Evolutionary conservation across 2,329 filamentous ascomycete genomes (phyloP).

Genomic region (Aspergillus melleus): DNA sequence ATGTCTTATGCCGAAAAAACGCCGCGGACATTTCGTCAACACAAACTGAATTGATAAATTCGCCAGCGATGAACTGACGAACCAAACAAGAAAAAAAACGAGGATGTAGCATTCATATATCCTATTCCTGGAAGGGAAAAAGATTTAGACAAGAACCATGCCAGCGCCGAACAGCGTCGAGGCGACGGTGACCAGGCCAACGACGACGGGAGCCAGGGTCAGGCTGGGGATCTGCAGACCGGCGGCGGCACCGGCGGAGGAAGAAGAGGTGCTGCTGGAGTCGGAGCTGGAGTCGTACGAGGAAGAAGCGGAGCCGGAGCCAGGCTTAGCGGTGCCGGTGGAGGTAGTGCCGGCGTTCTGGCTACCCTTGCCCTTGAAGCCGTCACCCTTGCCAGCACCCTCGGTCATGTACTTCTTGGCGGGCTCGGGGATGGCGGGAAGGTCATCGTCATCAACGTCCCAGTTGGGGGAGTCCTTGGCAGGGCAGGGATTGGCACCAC

Average conservation of each 20-base stretch:
- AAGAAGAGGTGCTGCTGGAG: slow-evolving; percentile 3
- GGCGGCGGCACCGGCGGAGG: slow-evolving; percentile 45
- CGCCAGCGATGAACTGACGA: not conserved
- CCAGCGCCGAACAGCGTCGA: slow-evolving; percentile 56
- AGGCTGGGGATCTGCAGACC: slow-evolving; percentile 47
- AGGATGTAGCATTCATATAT: not conserved
- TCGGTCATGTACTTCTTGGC: slow-evolving; percentile 58
- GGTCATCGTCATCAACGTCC: slow-evolving; percentile 54
- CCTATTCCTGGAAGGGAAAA: slow-evolving; percentile 9
- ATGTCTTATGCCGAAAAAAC: slow-evolving; percentile 4
- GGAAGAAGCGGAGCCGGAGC: slow-evolving; percentile 45
- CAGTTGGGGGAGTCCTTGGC: slow-evolving; percentile 53
- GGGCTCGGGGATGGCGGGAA: slow-evolving; percentile 58
- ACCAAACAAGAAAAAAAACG: not conserved
- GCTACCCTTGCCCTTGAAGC: slow-evolving; percentile 57
- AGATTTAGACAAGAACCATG: slow-evolving; percentile 33
- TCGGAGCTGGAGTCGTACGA: slow-evolving; percentile 11
- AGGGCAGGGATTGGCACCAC: slow-evolving; percentile 56
- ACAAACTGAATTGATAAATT: slow-evolving; percentile 1
- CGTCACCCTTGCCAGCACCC: slow-evolving; percentile 58
- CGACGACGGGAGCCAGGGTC: slow-evolving; percentile 52
- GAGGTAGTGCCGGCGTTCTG: slow-evolving; percentile 56
- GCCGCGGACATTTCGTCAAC: slow-evolving; percentile 6
- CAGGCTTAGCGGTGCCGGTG: slow-evolving; percentile 50
- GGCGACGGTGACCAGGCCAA: slow-evolving; percentile 51